Base-by-base conservation (phyloP, 108 stramenopile species). In the Thalassiosira profunda region DNA sequence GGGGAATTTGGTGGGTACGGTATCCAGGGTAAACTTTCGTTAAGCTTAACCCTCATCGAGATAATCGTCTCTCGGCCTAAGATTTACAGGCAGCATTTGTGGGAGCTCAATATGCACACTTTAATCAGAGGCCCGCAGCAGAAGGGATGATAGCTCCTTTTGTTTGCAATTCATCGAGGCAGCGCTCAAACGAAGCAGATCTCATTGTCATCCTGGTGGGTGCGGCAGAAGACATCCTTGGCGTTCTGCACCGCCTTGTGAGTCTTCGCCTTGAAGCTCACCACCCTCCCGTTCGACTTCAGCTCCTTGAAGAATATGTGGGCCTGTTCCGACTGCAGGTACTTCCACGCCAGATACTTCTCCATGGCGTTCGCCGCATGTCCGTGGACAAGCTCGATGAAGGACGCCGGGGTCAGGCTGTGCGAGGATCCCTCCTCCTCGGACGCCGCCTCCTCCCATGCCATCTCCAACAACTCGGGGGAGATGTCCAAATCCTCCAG, bases 271-370 rank as follows among this genome's bases (percentile, higher is more conserved):
- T 79, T 82, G 81, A 85, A 85, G 20, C 68, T 56, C 23, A 79
- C 64, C 7, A 82, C 66, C 21, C 81, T 40, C 10, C 84, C 81
- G 46, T 86, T 47, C 9, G 55, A 41, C 37, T 83, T 86, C 11
- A 83, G 76, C 36, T 86, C 82, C 35, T 83, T 86, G 56, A 86
- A 86, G 34, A 83, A 86, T 4, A 86, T 54, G 40, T 86, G 85
- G 28, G 79, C 57, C 31, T 53, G 11, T 17, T 86, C 75, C 7
- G 51, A 49, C 31, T 70, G 65, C 11, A 83, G 69, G 12, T 72
- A 38, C 12, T 70, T 74, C 82, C 82, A 83, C 11, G 85, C 82
- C 49, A 69, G 48, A 54, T 83, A 83, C 35, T 67, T 78, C 42
- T 86, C 85, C 52, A 83, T 81, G 30, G 85, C 55, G 3, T 81